A percentile compares a stretch with the other conserved stretches of the same genome.
Conservation (phyloP, 2,329 filamentous ascomycete genomes). For the Fusarium austroafricanum region DNA sequence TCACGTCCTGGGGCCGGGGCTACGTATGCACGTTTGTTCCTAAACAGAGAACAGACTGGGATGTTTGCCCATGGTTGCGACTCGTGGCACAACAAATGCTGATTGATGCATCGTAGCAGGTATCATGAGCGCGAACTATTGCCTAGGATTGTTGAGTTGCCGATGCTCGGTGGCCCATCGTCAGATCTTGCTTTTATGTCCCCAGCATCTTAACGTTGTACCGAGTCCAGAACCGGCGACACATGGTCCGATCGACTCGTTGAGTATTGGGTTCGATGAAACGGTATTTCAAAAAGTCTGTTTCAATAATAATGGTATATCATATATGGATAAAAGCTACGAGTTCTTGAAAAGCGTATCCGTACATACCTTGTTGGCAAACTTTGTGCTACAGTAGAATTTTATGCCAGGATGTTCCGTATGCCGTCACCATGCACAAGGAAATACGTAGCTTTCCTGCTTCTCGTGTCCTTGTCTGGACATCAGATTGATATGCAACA, state of each 20-base stretch:
- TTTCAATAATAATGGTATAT: neutral
- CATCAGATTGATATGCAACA: slow-evolving; percentile 6
- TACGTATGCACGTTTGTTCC: slow-evolving; percentile 18
- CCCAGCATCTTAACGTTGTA: neutral
- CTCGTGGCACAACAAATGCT: slow-evolving; percentile 17
- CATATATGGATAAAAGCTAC: neutral
- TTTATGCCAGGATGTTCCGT: slow-evolving; percentile 8
- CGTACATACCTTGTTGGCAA: neutral
- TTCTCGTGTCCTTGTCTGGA: neutral
- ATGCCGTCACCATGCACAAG: slow-evolving; percentile 20
- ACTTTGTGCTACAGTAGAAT: slow-evolving; percentile 4
- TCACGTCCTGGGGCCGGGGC: neutral
- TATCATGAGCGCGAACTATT: slow-evolving; percentile 14
- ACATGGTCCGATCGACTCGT: neutral
- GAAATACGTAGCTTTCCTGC: neutral
- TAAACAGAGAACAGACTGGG: slow-evolving; percentile 2
- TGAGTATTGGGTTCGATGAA: neutral
- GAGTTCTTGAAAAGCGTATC: neutral
- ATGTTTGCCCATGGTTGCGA: slow-evolving; percentile 13
- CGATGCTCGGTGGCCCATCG: neutral
- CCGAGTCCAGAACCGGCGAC: slow-evolving; percentile 1
- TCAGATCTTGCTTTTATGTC: neutral
- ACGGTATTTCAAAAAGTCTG: slow-evolving; percentile 7
- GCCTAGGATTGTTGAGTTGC: slow-evolving; percentile 15
- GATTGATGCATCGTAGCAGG: slow-evolving; percentile 16